Evolutionary conservation across 2,329 filamentous ascomycete species (phyloP).

Genomic region (Seiridium unicorne): DNA sequence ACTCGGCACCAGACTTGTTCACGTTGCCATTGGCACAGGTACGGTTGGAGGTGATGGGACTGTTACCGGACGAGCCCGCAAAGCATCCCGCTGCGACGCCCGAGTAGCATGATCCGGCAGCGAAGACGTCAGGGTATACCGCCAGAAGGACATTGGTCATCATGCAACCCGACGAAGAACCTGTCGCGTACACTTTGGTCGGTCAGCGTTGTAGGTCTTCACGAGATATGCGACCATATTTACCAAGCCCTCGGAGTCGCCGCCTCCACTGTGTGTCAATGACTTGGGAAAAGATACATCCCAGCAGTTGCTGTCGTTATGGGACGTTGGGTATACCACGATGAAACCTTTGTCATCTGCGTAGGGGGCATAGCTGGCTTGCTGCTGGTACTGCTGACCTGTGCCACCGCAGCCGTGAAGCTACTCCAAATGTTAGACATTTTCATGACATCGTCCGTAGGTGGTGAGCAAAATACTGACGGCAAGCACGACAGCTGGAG

Average conservation of each 20-base stretch:
- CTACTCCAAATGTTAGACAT: background rate
- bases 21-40: constrained; percentile 39
- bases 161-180: constrained; percentile 44
- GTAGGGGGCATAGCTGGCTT: constrained; percentile 2
- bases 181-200: constrained; percentile 52
- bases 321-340: constrained; percentile 17
- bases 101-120: constrained; percentile 40
- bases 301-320: constrained; percentile 38
- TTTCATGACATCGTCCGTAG: background rate
- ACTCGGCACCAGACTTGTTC: constrained; percentile 35
- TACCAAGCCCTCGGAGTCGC: constrained; percentile 54
- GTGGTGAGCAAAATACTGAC: background rate
- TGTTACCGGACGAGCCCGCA: constrained; percentile 9
- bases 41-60: constrained; percentile 16
- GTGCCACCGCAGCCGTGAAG: background rate
- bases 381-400: background rate
- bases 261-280: constrained; percentile 55
- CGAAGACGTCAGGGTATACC: constrained; percentile 45
- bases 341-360: constrained; percentile 18
- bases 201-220: constrained; percentile 50
- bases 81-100: constrained; percentile 46
- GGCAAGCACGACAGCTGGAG: background rate
- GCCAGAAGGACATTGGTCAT: constrained; percentile 50
- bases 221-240: constrained; percentile 59
- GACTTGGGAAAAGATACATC: constrained; percentile 45